These are phyloP conservation scores for Leishmania lainsoni DNA, from an alignment of 208 protist species.

Conservation along the genomic window DNA sequence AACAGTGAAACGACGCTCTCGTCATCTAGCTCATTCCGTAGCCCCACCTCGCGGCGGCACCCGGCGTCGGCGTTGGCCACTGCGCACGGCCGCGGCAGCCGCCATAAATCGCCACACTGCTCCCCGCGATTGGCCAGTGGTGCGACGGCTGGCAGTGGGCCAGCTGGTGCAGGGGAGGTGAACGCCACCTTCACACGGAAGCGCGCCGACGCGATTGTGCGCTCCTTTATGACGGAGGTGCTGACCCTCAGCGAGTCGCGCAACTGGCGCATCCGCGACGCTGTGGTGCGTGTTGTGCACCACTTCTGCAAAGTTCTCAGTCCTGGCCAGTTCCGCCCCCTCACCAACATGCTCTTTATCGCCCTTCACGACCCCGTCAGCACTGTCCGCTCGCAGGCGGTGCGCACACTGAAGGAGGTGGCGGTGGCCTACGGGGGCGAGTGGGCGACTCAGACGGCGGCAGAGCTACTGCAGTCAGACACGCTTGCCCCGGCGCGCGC, in stretches of 20 bases:
- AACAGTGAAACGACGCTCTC: slow-evolving; percentile 2
- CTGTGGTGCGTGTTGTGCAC: slow-evolving; percentile 45
- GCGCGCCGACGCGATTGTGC: slow-evolving; percentile 34
- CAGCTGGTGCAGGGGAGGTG: background rate
- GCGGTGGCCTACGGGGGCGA: slow-evolving; percentile 53
- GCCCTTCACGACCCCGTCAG: slow-evolving; percentile 72
- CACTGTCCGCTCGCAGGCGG: slow-evolving; percentile 56
- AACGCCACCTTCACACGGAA: slow-evolving; percentile 12
- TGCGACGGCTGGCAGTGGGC: slow-evolving; percentile 1
- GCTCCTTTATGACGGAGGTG: slow-evolving; percentile 41
- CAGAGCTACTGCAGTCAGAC: slow-evolving; percentile 62
- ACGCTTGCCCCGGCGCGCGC: slow-evolving; percentile 30
- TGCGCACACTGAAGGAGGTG: slow-evolving; percentile 50
- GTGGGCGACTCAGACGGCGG: slow-evolving; percentile 61
- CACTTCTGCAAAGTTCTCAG: slow-evolving; percentile 53
- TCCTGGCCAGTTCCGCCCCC: slow-evolving; percentile 50
- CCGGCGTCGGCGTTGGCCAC: background rate
- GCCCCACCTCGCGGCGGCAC: slow-evolving; percentile 18
- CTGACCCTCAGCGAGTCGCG: slow-evolving; percentile 53
- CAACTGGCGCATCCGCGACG: slow-evolving; percentile 79
- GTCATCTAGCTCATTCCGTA: slow-evolving; percentile 14
- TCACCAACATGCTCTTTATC: slow-evolving; percentile 48
- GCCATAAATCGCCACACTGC: slow-evolving; percentile 18
- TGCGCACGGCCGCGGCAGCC: slow-evolving; percentile 15
- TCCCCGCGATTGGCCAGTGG: background rate